phyloP scores from a whole-genome alignment of 106 monocot species.

The Dendrobium catenatum region DNA sequence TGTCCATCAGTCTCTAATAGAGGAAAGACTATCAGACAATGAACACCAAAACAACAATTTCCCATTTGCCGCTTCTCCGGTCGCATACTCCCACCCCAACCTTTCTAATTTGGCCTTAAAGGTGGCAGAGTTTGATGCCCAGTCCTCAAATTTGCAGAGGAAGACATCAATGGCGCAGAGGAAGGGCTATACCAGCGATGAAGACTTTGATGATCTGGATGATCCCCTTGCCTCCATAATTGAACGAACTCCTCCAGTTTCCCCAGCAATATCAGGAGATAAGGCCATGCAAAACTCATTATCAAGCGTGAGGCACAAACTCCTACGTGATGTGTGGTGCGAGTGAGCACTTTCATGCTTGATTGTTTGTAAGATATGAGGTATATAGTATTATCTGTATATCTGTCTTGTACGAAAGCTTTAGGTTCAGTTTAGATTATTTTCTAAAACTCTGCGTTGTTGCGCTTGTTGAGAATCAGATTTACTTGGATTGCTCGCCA shows the following conservation, averaged over 20 bases:
- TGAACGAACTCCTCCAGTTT: slow-evolving; percentile 24
- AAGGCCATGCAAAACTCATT: slow-evolving; percentile 2
- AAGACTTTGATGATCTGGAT: slow-evolving; percentile 76
- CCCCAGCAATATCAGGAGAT: slow-evolving; percentile 4
- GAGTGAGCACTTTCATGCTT: slow-evolving; percentile 12
- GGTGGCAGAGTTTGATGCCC: slow-evolving; percentile 34
- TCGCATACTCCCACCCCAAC: slow-evolving; percentile 54
- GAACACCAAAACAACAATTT: slow-evolving; percentile 32
- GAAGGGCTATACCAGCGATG: slow-evolving; percentile 87
- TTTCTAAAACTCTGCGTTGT: too few species aligned
- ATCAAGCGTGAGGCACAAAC: slow-evolving; percentile 36
- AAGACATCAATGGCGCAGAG: slow-evolving; percentile 53
- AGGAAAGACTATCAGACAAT: slow-evolving; percentile 27
- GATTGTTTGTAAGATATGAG: neutral
- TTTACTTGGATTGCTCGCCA: too few species aligned
- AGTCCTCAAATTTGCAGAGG: slow-evolving; percentile 29
- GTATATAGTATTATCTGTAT: neutral
- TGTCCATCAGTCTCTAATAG: slow-evolving; percentile 31
- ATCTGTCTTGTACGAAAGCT: too few species aligned
- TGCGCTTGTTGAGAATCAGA: too few species aligned
- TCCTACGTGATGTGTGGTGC: slow-evolving; percentile 65
- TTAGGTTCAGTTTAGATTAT: too few species aligned
- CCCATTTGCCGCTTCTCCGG: slow-evolving; percentile 51
- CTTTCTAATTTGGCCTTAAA: slow-evolving; percentile 45
- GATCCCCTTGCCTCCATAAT: slow-evolving; percentile 55